Percentiles rank a stretch among this genome's conserved stretches.
Evolutionary conservation across 2,329 filamentous ascomycete genomes (phyloP).

Genomic region (Neophaeococcomyces aloes): DNA sequence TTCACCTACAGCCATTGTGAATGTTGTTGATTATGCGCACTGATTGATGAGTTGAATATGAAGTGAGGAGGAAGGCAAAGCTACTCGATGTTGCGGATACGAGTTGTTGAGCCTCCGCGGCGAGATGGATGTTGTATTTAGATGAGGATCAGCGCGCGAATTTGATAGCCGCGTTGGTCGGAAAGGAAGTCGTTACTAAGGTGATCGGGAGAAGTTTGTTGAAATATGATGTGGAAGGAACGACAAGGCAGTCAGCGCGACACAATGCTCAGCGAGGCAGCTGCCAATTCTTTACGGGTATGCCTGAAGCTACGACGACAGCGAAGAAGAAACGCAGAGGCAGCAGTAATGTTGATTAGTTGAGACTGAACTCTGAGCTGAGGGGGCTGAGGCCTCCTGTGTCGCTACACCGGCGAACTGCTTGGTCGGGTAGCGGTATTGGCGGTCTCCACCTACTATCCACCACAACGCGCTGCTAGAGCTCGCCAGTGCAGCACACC

Average conservation of each 20-base stretch:
- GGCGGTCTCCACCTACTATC: constrained; percentile 6
- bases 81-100: constrained; percentile 4
- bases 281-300: background rate
- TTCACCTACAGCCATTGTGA: constrained; percentile 4
- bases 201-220: background rate
- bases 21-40: background rate
- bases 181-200: background rate
- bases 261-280: background rate
- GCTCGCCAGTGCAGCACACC: no score
- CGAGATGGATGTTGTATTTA: background rate
- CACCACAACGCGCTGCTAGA: no score
- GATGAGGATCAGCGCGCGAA: background rate
- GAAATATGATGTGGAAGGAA: constrained; percentile 1
- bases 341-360: constrained; percentile 1
- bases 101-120: constrained; percentile 1
- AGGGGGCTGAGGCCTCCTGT: constrained; percentile 10
- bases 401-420: constrained; percentile 6
- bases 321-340: background rate
- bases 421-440: constrained; percentile 5
- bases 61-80: constrained; percentile 1
- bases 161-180: background rate
- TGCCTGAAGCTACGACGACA: constrained; percentile 6
- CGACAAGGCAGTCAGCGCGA: background rate
- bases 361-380: constrained; percentile 1
- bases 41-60: background rate